These are phyloP conservation scores for Verticillium nonalfalfae DNA, from an alignment of 2,329 filamentous ascomycete genomes.

Conservation along the genomic window DNA sequence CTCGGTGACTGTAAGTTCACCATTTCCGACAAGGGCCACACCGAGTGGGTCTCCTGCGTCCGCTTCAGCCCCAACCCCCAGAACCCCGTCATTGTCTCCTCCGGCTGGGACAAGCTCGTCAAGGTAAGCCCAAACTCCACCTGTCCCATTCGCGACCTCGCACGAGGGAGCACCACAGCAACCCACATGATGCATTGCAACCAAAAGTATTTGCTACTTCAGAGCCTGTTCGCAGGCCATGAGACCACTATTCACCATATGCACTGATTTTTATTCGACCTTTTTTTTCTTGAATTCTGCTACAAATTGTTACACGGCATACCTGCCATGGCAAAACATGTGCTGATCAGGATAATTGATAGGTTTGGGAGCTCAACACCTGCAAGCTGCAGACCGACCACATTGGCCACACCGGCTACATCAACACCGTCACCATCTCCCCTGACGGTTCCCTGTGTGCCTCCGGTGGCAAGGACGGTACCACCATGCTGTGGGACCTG, in stretches of 20 bases:
- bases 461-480: slow-evolving; percentile 98
- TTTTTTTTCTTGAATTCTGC: neutral
- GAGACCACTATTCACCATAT: slow-evolving; percentile 92
- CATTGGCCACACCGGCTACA: slow-evolving; percentile 99
- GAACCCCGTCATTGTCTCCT: slow-evolving; percentile 98
- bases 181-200: slow-evolving; percentile 83
- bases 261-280: slow-evolving; percentile 58
- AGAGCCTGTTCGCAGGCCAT: slow-evolving; percentile 86
- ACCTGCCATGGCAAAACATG: neutral
- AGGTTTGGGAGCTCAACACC: slow-evolving; percentile 99
- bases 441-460: slow-evolving; percentile 98
- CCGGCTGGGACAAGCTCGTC: slow-evolving; percentile 99
- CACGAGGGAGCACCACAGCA: neutral
- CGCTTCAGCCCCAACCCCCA: slow-evolving; percentile 99
- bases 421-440: slow-evolving; percentile 99
- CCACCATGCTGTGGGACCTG: slow-evolving; percentile 99
- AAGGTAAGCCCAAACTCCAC: slow-evolving; percentile 66
- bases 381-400: slow-evolving; percentile 99
- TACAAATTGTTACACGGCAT: neutral
- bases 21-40: slow-evolving; percentile 99
- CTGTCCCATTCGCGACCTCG: slow-evolving; percentile 1
- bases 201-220: slow-evolving; percentile 99
- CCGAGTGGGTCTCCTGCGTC: slow-evolving; percentile 99
- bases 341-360: slow-evolving; percentile 17
- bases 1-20: slow-evolving; percentile 99